Base-by-base conservation (phyloP, 306 rosid genomes). In the Arachis stenosperma region DNA sequence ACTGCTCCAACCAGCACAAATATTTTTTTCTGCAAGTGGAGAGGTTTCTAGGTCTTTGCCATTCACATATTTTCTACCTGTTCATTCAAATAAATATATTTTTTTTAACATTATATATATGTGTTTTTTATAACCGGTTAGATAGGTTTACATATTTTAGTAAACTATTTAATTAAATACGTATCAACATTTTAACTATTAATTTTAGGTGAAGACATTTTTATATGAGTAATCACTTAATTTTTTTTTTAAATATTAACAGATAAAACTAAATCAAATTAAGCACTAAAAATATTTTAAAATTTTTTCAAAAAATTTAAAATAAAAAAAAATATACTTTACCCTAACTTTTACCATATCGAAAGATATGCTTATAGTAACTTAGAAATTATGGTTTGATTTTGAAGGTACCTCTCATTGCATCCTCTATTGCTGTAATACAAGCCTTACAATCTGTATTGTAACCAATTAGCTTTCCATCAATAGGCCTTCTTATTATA, bases 381-480 rank as follows among this genome's bases (percentile, higher is more conserved):
- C 39, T 39, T 69, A 3, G 9, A 9, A 69, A 69, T 52, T 6
- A 39, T 15, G 51, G 40, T 53, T 15, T 40, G 51, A 37, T 69
- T 54, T 39, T 69, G 10, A 56, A 9, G 56, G 43, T 70, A 70
- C 75, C 75, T 70, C 44, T 70, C 55, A 70, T 29, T 56, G 75
- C 75, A 8, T 70, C 75, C 44, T 70, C 75, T 70, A 70, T 70
- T 70, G 75, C 75, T 6, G 66, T 57, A 44, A 70, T 70, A 42
- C 9, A 41, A 43, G 75, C 75, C 9, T 70, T 66, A 70, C 66
- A 42, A 70, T 70, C 75, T 70, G 75, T 70, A 27, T 70, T 70
- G 66, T 70, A 57, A 43, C 75, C 75, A 57, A 70, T 58, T 56
- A 70, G 66, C 75, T 70, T 70, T 44, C 75, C 75, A 70, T 70